Evolutionary conservation across 352 stramenopile genomes (phyloP).

Genomic region (Thalassiosira livingstoniorum): DNA sequence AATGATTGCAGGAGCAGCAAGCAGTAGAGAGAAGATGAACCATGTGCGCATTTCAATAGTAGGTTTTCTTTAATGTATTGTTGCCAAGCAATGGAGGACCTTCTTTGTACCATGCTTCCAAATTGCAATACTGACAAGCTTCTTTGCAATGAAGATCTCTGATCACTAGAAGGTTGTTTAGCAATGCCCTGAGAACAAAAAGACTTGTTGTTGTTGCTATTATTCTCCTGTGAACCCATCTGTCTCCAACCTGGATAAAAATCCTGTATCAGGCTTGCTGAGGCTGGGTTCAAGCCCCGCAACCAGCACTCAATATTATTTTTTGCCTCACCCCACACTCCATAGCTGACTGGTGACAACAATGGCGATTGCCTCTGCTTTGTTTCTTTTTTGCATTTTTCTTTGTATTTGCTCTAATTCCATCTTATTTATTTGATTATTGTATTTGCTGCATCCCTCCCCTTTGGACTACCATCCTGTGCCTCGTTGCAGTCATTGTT

Average conservation of each 20-base stretch:
- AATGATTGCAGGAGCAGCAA: slow-evolving; percentile 68
- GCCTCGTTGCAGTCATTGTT: too few species aligned
- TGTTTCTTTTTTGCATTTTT: too few species aligned
- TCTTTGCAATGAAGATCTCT: slow-evolving; percentile 33
- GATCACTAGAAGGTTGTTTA: not conserved
- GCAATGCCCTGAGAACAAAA: not conserved
- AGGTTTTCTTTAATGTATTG: slow-evolving; percentile 40
- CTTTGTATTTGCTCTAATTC: too few species aligned
- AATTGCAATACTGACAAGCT: slow-evolving; percentile 41
- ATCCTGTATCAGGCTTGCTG: not conserved
- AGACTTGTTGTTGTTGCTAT: slow-evolving; percentile 3
- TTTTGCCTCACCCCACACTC: slow-evolving; percentile 4
- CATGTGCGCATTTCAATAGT: slow-evolving; percentile 65
- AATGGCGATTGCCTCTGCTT: too few species aligned
- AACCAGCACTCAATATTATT: not conserved
- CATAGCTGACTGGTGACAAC: too few species aligned
- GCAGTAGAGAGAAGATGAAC: slow-evolving; percentile 66
- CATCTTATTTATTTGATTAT: too few species aligned
- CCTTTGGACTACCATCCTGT: too few species aligned
- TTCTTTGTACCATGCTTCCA: slow-evolving; percentile 30
- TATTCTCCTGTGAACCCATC: not conserved
- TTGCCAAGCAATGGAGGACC: slow-evolving; percentile 28
- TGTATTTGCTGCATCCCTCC: too few species aligned
- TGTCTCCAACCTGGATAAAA: not conserved
- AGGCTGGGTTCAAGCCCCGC: not conserved